Evolutionary conservation across 1,139 yeast species (phyloP).

Genomic region (Chernovozyma aurita): DNA sequence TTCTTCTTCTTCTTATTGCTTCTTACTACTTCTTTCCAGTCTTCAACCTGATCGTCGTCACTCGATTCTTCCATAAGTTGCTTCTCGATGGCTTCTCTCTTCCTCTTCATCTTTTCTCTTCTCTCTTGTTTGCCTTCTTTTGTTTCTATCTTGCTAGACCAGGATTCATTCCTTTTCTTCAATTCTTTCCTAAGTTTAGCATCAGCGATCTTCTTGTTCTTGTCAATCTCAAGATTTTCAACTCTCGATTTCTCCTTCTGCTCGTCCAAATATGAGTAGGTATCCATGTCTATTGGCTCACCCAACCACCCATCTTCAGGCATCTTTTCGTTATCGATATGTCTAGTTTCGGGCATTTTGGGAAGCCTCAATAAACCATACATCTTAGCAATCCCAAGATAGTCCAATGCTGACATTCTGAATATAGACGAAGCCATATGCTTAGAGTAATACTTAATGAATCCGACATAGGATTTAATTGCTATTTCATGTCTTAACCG

Average conservation of each 20-base stretch:
- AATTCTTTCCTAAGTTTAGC: conserved; percentile 47
- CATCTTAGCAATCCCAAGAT: conserved; percentile 64
- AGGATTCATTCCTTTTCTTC: conserved; percentile 59
- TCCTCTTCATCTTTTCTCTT: conserved; percentile 57
- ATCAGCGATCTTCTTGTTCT: conserved; percentile 39
- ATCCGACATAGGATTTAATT: conserved; percentile 77
- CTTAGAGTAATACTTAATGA: conserved; percentile 76
- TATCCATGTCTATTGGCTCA: conserved; percentile 57
- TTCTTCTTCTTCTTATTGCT: conserved; percentile 54
- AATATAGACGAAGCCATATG: conserved; percentile 92
- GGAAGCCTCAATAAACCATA: conserved; percentile 85
- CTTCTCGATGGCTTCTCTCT: conserved; percentile 60
- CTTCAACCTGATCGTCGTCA: conserved; percentile 56
- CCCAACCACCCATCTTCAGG: conserved; percentile 75
- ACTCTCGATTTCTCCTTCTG: conserved; percentile 61
- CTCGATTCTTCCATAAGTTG: conserved; percentile 45
- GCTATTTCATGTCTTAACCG: conserved; percentile 79
- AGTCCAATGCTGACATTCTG: conserved; percentile 67
- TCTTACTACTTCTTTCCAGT: conserved; percentile 85
- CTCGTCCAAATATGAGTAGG: conserved; percentile 58
- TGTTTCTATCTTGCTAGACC: conserved; percentile 69
- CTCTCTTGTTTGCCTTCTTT: conserved; percentile 64
- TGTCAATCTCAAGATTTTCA: conserved; percentile 49
- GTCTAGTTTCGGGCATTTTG: conserved; percentile 84
- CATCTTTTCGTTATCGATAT: conserved; percentile 42